Conservation (phyloP, 768 basidiomycete species). For the Fomitopsis pulvina region DNA sequence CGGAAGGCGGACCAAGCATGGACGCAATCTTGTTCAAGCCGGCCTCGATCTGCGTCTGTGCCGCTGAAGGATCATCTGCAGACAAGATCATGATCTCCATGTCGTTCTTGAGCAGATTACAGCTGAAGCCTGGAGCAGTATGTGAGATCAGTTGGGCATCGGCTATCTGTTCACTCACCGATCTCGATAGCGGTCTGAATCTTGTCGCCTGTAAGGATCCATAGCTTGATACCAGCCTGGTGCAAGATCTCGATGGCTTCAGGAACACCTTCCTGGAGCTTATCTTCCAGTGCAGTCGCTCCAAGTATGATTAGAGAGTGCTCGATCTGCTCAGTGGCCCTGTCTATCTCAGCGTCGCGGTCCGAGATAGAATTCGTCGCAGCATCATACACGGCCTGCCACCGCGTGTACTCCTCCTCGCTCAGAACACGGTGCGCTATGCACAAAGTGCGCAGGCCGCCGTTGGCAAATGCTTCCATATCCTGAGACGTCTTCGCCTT, state of each 20-base stretch:
- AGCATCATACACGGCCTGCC: constrained; percentile 76
- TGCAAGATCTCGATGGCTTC: constrained; percentile 92
- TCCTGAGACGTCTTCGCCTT: constrained; percentile 79
- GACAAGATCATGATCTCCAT: constrained; percentile 99
- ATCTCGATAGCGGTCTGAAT: constrained; percentile 98
- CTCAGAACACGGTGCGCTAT: constrained; percentile 72
- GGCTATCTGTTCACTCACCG: constrained; percentile 29
- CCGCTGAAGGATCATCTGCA: constrained; percentile 65
- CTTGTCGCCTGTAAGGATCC: constrained; percentile 98
- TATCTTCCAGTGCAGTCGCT: constrained; percentile 95
- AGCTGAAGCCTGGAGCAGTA: constrained; percentile 58
- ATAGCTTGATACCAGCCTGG: constrained; percentile 91
- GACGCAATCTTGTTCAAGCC: constrained; percentile 94
- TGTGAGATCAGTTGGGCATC: not conserved
- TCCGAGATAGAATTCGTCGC: constrained; percentile 73
- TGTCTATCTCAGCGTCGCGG: constrained; percentile 88
- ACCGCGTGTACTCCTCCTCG: constrained; percentile 80
- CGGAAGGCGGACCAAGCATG: constrained; percentile 66
- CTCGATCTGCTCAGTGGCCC: constrained; percentile 79
- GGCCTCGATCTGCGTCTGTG: constrained; percentile 84
- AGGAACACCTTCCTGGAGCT: constrained; percentile 94
- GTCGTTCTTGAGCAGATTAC: constrained; percentile 87
- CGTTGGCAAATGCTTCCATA: constrained; percentile 93
- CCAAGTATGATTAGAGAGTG: constrained; percentile 80
- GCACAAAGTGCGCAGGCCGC: constrained; percentile 85